A percentile compares a stretch with the other conserved stretches of the same genome.
Conservation (phyloP, 2,329 filamentous ascomycete species). For the Gremmenia infestans region DNA sequence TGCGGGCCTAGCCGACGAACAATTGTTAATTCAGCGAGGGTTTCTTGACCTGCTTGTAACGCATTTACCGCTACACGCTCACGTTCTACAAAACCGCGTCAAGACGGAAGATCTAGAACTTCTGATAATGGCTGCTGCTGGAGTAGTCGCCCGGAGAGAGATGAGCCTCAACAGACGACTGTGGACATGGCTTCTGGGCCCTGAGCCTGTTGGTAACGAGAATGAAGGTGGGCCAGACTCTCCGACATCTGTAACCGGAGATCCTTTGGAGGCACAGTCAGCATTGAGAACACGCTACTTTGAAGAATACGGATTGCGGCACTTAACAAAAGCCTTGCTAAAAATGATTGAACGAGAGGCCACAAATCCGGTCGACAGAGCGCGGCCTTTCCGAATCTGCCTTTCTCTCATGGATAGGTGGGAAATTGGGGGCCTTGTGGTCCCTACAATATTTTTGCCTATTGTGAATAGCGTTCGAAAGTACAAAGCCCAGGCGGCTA, state of each 20-base stretch:
- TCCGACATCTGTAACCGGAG: slow-evolving; percentile 30
- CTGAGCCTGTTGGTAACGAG: slow-evolving; percentile 51
- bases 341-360: slow-evolving; percentile 62
- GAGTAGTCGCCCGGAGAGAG: slow-evolving; percentile 82
- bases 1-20: slow-evolving; percentile 79
- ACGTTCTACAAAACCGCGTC: slow-evolving; percentile 70
- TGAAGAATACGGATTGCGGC: slow-evolving; percentile 68
- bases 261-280: slow-evolving; percentile 28
- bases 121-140: slow-evolving; percentile 75
- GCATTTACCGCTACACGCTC: slow-evolving; percentile 79
- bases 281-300: slow-evolving; percentile 73
- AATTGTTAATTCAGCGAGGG: slow-evolving; percentile 86
- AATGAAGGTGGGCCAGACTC: slow-evolving; percentile 44
- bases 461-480: slow-evolving; percentile 73
- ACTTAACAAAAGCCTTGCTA: slow-evolving; percentile 69
- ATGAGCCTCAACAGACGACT: slow-evolving; percentile 94
- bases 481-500: slow-evolving; percentile 62
- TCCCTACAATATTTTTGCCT: slow-evolving; percentile 83
- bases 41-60: slow-evolving; percentile 91
- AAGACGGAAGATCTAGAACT: slow-evolving; percentile 73
- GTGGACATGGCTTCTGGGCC: slow-evolving; percentile 95
- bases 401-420: slow-evolving; percentile 96
- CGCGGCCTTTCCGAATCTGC: slow-evolving; percentile 84
- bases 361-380: slow-evolving; percentile 59
- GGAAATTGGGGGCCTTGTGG: slow-evolving; percentile 89